These are phyloP conservation scores for Cubamyces sp. DNA, from an alignment of 768 basidiomycete species.

Conservation along the genomic window DNA sequence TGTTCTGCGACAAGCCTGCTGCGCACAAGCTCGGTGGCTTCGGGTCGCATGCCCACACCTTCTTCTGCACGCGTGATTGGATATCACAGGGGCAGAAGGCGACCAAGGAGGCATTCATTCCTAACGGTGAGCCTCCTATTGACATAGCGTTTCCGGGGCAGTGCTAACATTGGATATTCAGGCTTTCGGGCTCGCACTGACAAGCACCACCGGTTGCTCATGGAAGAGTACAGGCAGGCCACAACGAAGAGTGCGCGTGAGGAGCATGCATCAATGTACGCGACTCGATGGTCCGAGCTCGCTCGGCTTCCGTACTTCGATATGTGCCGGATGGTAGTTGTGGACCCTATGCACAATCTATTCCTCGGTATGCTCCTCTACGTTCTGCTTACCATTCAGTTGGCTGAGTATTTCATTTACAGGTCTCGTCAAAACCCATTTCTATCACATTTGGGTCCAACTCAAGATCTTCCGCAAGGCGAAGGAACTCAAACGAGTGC, in stretches of 20 bases:
- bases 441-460: slow-evolving; percentile 22
- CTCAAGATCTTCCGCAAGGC: slow-evolving; percentile 17
- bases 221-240: slow-evolving; percentile 18
- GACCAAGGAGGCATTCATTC: slow-evolving; percentile 27
- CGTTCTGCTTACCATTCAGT: background rate
- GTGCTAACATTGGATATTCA: too few species aligned
- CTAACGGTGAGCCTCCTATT: too few species aligned
- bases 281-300: slow-evolving; percentile 19
- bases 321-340: slow-evolving; percentile 13
- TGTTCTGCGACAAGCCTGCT: slow-evolving; percentile 45
- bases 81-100: slow-evolving; percentile 34
- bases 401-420: background rate
- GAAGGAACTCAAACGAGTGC: slow-evolving; percentile 13
- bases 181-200: slow-evolving; percentile 25
- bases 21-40: slow-evolving; percentile 40
- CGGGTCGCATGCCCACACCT: slow-evolving; percentile 36
- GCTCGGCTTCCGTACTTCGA: slow-evolving; percentile 22
- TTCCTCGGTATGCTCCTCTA: slow-evolving; percentile 13
- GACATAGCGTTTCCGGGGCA: too few species aligned
- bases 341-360: slow-evolving; percentile 26
- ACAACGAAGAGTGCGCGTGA: slow-evolving; percentile 5
- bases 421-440: slow-evolving; percentile 24
- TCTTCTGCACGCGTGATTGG: slow-evolving; percentile 43
- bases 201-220: slow-evolving; percentile 22
- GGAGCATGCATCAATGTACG: slow-evolving; percentile 7